phyloP scores from a whole-genome alignment of 1,139 yeast genomes.

The Kurtzmaniella quercitrusa region DNA sequence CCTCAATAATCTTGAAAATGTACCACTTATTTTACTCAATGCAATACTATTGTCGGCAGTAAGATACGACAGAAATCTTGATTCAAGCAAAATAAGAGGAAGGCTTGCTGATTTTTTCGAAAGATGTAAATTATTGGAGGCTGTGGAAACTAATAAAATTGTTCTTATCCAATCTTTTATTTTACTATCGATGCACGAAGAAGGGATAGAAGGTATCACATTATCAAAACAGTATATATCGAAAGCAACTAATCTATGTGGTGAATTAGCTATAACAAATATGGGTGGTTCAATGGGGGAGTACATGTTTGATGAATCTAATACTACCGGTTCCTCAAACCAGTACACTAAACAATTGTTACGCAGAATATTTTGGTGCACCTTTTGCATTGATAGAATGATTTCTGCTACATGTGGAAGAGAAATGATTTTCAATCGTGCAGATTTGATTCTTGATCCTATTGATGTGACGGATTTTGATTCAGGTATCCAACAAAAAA shows the following conservation, averaged over 20 bases:
- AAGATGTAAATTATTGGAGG: slow-evolving; percentile 20
- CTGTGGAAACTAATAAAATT: slow-evolving; percentile 22
- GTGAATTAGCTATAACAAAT: slow-evolving; percentile 22
- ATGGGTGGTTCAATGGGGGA: slow-evolving; percentile 18
- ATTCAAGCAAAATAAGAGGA: slow-evolving; percentile 11
- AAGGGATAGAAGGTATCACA: slow-evolving; percentile 23
- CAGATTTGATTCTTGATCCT: slow-evolving; percentile 20
- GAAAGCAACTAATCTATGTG: slow-evolving; percentile 22
- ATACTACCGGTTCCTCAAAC: neutral
- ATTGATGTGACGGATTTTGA: slow-evolving; percentile 18
- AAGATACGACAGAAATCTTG: slow-evolving; percentile 14
- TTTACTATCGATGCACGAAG: slow-evolving; percentile 24
- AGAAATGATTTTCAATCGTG: slow-evolving; percentile 19
- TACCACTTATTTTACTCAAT: slow-evolving; percentile 21
- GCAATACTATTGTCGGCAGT: slow-evolving; percentile 21
- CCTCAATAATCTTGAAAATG: slow-evolving; percentile 10
- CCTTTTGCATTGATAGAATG: slow-evolving; percentile 22
- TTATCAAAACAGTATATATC: slow-evolving; percentile 18
- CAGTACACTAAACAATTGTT: slow-evolving; percentile 15
- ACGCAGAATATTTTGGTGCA: slow-evolving; percentile 22
- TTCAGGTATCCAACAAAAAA: slow-evolving; percentile 10
- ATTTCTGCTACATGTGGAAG: slow-evolving; percentile 22
- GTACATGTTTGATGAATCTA: slow-evolving; percentile 5
- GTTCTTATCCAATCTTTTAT: slow-evolving; percentile 22
- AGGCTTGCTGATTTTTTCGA: slow-evolving; percentile 18